Conservation (phyloP, 139 green algal genomes). For the Microglena sp. region DNA sequence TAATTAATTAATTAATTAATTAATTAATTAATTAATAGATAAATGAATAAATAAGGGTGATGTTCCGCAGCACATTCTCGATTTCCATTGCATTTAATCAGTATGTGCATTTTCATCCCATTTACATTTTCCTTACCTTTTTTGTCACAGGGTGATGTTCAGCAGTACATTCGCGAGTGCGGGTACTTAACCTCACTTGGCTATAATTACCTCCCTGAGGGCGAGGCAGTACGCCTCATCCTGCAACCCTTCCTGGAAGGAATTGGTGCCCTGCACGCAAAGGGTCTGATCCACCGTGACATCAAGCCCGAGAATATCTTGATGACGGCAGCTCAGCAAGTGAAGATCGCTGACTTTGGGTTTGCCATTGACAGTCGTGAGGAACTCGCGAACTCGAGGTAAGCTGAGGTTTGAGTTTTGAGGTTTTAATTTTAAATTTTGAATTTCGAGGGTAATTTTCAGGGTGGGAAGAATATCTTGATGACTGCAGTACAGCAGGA, state of each 20-base stretch:
- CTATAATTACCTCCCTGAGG: not conserved
- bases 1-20: no score
- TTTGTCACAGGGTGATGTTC: not conserved
- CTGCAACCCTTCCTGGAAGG: constrained; percentile 44
- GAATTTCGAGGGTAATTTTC: no score
- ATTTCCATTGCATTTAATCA: no score
- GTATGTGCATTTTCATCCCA: no score
- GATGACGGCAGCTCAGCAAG: constrained; percentile 12
- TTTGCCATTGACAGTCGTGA: constrained; percentile 46
- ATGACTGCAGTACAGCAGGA: constrained; percentile 17
- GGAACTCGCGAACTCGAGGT: constrained; percentile 33
- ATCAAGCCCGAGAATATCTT: constrained; percentile 57
- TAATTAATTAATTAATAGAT: no score
- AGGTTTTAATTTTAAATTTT: no score
- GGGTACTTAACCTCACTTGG: no score
- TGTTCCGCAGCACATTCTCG: no score
- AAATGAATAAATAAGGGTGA: no score
- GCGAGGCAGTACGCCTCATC: constrained; percentile 43
- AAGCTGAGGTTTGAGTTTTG: no score
- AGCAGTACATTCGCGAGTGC: not conserved
- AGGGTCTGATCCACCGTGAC: constrained; percentile 88
- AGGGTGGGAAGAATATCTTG: not conserved
- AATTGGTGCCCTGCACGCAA: constrained; percentile 31
- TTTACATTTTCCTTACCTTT: no score
- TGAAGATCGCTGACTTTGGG: constrained; percentile 57